phyloP scores from a whole-genome alignment of 23 red algal species.

The Gracilaria domingensis region DNA sequence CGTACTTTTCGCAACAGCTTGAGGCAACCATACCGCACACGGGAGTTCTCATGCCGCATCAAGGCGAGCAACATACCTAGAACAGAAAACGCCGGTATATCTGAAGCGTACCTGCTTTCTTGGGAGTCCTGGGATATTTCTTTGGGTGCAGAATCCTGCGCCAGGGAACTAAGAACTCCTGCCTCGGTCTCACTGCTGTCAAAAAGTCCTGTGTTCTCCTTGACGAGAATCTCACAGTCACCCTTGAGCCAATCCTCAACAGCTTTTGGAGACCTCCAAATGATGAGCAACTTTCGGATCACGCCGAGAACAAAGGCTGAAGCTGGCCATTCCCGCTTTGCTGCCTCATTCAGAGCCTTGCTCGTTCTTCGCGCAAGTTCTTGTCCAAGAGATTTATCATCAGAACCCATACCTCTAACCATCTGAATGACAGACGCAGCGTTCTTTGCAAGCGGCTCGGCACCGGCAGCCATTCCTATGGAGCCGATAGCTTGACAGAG shows the following conservation, averaged over 20 bases:
- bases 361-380: neutral
- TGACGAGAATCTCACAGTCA: constrained; percentile 9
- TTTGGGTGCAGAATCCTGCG: neutral
- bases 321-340: constrained; percentile 15
- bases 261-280: constrained; percentile 1
- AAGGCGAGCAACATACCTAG: neutral
- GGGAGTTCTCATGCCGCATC: constrained; percentile 20
- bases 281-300: constrained; percentile 6
- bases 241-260: neutral
- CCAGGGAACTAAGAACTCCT: neutral
- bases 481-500: constrained; percentile 15
- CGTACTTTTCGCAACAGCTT: constrained; percentile 8
- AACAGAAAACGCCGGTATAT: neutral
- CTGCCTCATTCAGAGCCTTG: neutral
- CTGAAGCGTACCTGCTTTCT: neutral
- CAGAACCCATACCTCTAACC: neutral
- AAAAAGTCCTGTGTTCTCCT: neutral
- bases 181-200: neutral
- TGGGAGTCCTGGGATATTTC: too few relatives aligned
- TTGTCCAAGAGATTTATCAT: neutral
- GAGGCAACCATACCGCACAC: neutral
- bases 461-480: constrained; percentile 10
- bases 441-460: constrained; percentile 12
- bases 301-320: constrained; percentile 10
- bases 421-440: neutral